Percentiles rank a stretch among this genome's conserved stretches.
Evolutionary conservation across 805 yeast genomes (phyloP).

Genomic region (Debaryomyces prosopidis): DNA sequence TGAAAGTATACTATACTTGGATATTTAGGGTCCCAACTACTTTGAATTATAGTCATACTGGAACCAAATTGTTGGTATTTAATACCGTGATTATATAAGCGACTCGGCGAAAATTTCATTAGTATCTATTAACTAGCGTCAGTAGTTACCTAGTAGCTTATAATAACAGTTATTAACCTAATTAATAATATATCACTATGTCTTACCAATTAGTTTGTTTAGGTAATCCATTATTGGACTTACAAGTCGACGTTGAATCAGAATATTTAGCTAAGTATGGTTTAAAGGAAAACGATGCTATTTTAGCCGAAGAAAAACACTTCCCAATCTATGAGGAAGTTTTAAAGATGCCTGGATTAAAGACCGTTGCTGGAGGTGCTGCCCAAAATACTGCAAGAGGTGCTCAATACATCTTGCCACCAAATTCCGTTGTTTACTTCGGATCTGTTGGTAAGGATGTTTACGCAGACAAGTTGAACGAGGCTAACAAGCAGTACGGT

Average conservation of each 20-base stretch:
- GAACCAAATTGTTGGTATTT: too few species aligned
- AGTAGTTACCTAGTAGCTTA: too few species aligned
- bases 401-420: conserved; percentile 89
- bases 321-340: conserved; percentile 84
- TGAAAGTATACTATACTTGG: too few species aligned
- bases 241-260: conserved; percentile 72
- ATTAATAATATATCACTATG: conserved; percentile 30
- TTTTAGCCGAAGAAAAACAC: conserved; percentile 81
- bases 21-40: too few species aligned
- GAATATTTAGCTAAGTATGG: conserved; percentile 77
- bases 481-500: conserved; percentile 88
- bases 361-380: conserved; percentile 96
- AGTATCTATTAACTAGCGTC: too few species aligned
- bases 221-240: conserved; percentile 90
- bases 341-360: conserved; percentile 57
- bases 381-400: conserved; percentile 99
- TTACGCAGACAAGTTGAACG: conserved; percentile 74
- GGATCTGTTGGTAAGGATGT: conserved; percentile 96
- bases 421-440: conserved; percentile 81
- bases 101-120: too few species aligned
- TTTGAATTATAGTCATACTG: too few species aligned
- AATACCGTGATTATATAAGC: too few species aligned
- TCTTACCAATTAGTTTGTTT: conserved; percentile 74
- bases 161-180: too few species aligned
- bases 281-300: conserved; percentile 91